Evolutionary conservation across 2,329 filamentous ascomycete genomes (phyloP), one percentile per base, ranked within the genome.

Genomic region (Tolypocladium guangdongense): DNA sequence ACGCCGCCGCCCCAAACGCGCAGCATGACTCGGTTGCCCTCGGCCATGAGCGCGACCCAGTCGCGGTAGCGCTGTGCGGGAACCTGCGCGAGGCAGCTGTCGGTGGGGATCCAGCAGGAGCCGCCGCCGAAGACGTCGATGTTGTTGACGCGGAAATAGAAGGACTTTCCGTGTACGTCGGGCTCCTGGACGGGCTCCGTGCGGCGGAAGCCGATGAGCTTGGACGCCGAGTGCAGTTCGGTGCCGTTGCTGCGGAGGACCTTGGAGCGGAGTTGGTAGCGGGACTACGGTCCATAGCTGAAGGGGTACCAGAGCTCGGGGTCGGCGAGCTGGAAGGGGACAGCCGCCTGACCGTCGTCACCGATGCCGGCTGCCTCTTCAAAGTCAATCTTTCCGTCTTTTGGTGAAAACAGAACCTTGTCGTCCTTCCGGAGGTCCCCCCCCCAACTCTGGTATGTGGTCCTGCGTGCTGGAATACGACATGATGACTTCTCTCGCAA

Each of bases 41-140:
- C 83, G 18, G 52, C 54, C 52, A 58, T 83, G 77, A 88, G 74
- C 65, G 83, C 77, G 14, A 90, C 45, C 57, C 57, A 58, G 43
- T 57, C 57, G 12, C 33, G 49, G 45, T 90, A 90, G 46, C 75
- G 78, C 54, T 82, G 73, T 38, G 73, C 71, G 33, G 74, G 75
- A 52, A 90, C 82, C 10, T 84, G 77, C 0, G 86, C 82, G n/a
- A 87, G 79, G 63, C 88, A 88, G 61, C 80, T 88, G 63, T 90
- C 86, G 2, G 85, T 86, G 0, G 87, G 87, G 57, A 90, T 90
- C 87, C 87, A 90, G 66, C 89, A 81, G 52, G 84, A 87, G 16
- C 87, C 87, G 30, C 86, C 86, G 54, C 83, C 88, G 67, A 88
- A 90, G 3, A 89, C 71, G 52, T 86, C 83, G 12, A 88, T 74